Conservation (phyloP, 306 rosid genomes). For the Cicer yamashitae region DNA sequence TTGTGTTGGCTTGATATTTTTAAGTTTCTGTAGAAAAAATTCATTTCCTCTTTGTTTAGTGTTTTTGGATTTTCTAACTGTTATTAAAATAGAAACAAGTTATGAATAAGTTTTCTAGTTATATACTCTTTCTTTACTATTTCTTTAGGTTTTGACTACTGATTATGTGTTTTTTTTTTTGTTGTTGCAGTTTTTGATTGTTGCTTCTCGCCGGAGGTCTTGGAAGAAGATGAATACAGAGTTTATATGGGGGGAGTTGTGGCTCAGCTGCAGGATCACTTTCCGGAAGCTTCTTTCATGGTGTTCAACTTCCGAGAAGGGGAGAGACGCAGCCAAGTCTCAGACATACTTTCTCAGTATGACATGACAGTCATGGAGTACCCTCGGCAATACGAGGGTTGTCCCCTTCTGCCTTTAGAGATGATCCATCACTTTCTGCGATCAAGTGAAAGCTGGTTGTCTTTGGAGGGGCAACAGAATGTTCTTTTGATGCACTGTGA, state of each 20-base stretch:
- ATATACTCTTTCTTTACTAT: not conserved
- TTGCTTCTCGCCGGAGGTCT: constrained; percentile 88
- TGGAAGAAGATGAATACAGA: constrained; percentile 90
- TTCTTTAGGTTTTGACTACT: constrained; percentile 20
- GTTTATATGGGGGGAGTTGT: constrained; percentile 87
- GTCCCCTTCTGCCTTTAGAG: constrained; percentile 89
- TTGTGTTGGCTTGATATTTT: constrained; percentile 19
- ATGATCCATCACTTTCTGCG: constrained; percentile 98
- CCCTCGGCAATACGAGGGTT: constrained; percentile 91
- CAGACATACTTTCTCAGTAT: constrained; percentile 85
- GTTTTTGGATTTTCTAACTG: constrained; percentile 19
- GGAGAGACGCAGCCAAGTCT: constrained; percentile 73
- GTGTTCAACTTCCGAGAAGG: constrained; percentile 97
- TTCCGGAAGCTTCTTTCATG: constrained; percentile 94
- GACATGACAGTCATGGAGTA: constrained; percentile 99
- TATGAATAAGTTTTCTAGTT: constrained; percentile 15
- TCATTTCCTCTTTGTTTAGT: not conserved
- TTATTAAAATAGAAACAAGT: constrained; percentile 18
- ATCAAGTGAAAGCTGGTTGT: constrained; percentile 98
- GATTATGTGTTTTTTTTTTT: not conserved
- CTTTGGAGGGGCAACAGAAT: constrained; percentile 90
- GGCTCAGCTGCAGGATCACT: constrained; percentile 88
- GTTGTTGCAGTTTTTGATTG: constrained; percentile 86
- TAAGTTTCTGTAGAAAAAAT: not conserved
- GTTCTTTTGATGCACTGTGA: constrained; percentile 97